Base-by-base conservation (phyloP, 495 filamentous ascomycete species). In the Lasiosphaeriaceae sp. region DNA sequence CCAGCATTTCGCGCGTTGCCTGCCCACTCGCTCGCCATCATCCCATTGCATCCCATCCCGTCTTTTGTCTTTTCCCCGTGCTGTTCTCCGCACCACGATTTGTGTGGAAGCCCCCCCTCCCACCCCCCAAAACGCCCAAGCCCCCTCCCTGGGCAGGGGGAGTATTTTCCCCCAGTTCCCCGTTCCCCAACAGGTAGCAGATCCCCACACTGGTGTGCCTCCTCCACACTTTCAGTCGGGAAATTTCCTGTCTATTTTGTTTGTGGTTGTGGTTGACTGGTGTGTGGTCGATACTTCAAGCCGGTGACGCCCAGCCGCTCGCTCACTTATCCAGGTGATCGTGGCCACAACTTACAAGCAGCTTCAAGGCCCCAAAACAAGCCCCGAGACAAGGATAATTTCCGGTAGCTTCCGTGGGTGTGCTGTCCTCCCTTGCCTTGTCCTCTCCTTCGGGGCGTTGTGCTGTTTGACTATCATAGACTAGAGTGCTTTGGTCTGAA, bases 151-250 rank as follows among this genome's bases (percentile, higher is more conserved):
- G 21, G 12, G 39, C 5, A 43, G 39, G 39, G 39, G 3, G 3
- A 17, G 12, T 39, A 11, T 43, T 50, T 54, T 57, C 45, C 53
- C 58, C 59, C 53, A 50, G 54, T 57, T 54, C 54, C 59, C 59
- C 53, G 54, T 57, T 57, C 59, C 54, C 59, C 59, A 61, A 61
- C 50, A 53, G 41, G 29, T 24, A 37, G 14, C 57, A 55, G 26
- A 50, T 48, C 34, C 14, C 50, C 50, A 52, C 50, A 52, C 44
- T 50, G 41, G 26, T 23, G 17, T 31, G 26, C 14, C 39, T 43
- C 50, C 50, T 52, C 56, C 58, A 52, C 58, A 60, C 31, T 31
- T n/a, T 50, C 37, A 46, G 26, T 57, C 50, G 49, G 54, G 50
- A 61, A 50, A 54, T 54, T 54, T 61, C 59, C 21, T 24, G 26